Evolutionary conservation across 495 filamentous ascomycete genomes (phyloP), one percentile per base, ranked within the genome.

Genomic region (Talaromyces wortmannii): DNA sequence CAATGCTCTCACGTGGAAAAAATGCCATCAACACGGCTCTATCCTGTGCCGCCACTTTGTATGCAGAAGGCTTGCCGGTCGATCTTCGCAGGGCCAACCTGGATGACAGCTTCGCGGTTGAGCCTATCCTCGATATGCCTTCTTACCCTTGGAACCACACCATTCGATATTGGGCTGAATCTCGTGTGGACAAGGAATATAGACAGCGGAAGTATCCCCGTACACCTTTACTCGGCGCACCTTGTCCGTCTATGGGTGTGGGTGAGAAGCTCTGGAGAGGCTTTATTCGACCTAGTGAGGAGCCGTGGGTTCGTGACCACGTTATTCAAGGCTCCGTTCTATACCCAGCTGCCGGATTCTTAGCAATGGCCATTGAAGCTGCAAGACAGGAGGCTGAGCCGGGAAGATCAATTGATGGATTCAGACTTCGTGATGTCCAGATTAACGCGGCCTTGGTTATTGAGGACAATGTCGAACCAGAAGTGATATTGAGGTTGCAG

Each of bases 371-470:
- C 1, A 63, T 71, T 15, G 67, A 69, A 51, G 68, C 63, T 6
- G 23, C 56, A n/a, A 32, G 44, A 13, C 64, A 65, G 40, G 8
- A 29, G 13, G 48, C 48, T 10, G 29, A 50, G 23, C 48, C 48
- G 2, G 29, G 13, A 6, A 50, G 31, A 23, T n/a, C 12, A 31
- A 8, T 50, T 30, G 54, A 60, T 15, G 59, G 61, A 1, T 57
- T 66, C 17, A 59, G 45, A 13, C 32, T 80, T 18, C 65, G 64
- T 2, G 67, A 79, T 18, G 59, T 82, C 7, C 42, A 12, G 10
- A 74, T 82, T 46, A 61, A 66, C 13, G 67, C 65, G 5, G 75
- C 73, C 1, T 56, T 82, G 16, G 61, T 70, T 7, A 47, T 73
- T 1, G 48, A 54, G 1, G 62, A 69, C 33, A 43, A 53, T 13